Conservation (phyloP, 2,329 filamentous ascomycete genomes). For the Ophiostoma ulmi region DNA sequence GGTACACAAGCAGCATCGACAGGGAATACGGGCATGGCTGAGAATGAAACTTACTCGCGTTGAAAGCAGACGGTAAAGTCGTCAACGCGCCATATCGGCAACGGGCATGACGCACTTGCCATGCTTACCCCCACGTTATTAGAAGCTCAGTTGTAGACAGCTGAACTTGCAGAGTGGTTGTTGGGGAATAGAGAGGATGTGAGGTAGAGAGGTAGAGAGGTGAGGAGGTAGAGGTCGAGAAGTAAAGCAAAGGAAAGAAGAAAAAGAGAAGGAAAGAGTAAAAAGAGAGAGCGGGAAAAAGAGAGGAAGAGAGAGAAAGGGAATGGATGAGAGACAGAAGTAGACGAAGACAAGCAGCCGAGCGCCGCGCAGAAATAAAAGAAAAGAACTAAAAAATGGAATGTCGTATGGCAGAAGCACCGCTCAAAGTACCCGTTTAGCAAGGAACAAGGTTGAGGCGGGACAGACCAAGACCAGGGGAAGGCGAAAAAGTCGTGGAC, state of each 20-base stretch:
- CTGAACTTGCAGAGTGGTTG: background rate
- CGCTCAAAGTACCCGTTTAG: background rate
- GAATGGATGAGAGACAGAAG: background rate
- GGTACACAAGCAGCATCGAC: background rate
- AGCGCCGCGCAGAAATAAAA: background rate
- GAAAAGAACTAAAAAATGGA: background rate
- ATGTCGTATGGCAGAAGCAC: background rate
- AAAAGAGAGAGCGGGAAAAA: background rate
- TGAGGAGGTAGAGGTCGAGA: background rate
- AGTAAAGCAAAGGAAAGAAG: background rate
- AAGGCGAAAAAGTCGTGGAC: conserved; percentile 13
- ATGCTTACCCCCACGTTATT: conserved; percentile 33
- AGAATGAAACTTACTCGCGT: conserved; percentile 55
- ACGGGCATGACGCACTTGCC: conserved; percentile 52
- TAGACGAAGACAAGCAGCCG: conserved; percentile 11
- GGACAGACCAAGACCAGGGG: conserved; percentile 8
- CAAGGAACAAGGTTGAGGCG: conserved; percentile 12
- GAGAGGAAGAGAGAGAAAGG: background rate
- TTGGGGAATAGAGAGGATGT: background rate
- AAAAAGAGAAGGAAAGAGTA: background rate
- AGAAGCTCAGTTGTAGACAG: conserved; percentile 13
- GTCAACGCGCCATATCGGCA: conserved; percentile 58
- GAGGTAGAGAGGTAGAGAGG: background rate
- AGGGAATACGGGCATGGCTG: background rate
- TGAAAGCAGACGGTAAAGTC: conserved; percentile 61